Evolutionary conservation across 2,329 filamentous ascomycete genomes (phyloP).

Genomic region (Fusarium sp.): DNA sequence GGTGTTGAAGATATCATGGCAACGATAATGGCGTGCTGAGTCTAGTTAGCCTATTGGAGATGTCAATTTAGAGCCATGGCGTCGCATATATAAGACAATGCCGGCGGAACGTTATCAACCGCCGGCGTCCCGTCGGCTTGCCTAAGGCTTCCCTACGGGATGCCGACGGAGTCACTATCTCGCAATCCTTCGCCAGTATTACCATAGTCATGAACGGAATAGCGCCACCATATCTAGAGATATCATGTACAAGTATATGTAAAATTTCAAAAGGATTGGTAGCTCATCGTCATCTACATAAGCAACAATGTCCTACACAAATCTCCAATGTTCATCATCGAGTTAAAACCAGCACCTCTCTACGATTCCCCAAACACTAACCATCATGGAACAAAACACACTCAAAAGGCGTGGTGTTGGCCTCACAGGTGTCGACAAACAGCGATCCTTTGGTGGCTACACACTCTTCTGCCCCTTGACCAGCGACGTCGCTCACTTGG

Average conservation of each 20-base stretch:
- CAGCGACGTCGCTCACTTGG: constrained; percentile 40
- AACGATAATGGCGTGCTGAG: constrained; percentile 44
- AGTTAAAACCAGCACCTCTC: no score
- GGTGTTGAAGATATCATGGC: constrained; percentile 40
- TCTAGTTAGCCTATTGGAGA: constrained; percentile 23
- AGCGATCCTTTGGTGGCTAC: constrained; percentile 43
- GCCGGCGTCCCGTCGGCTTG: constrained; percentile 30
- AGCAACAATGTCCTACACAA: neutral
- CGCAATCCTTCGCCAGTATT: neutral
- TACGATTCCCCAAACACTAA: no score
- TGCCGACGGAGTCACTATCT: neutral
- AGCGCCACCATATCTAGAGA: neutral
- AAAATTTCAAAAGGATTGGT: neutral
- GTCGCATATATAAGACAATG: constrained; percentile 5
- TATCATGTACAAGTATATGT: neutral
- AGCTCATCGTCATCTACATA: no score
- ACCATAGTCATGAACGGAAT: neutral
- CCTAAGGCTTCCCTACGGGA: constrained; percentile 22
- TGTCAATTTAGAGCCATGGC: constrained; percentile 1
- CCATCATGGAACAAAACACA: constrained; percentile 48
- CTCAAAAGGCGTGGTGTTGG: constrained; percentile 46
- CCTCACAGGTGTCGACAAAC: constrained; percentile 45
- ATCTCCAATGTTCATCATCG: neutral
- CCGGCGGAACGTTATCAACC: constrained; percentile 27
- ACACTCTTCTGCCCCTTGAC: constrained; percentile 48